A percentile compares a stretch with the other conserved stretches of the same genome.
Conservation (phyloP, 2,329 filamentous ascomycete genomes). For the Onygenales sp. region DNA sequence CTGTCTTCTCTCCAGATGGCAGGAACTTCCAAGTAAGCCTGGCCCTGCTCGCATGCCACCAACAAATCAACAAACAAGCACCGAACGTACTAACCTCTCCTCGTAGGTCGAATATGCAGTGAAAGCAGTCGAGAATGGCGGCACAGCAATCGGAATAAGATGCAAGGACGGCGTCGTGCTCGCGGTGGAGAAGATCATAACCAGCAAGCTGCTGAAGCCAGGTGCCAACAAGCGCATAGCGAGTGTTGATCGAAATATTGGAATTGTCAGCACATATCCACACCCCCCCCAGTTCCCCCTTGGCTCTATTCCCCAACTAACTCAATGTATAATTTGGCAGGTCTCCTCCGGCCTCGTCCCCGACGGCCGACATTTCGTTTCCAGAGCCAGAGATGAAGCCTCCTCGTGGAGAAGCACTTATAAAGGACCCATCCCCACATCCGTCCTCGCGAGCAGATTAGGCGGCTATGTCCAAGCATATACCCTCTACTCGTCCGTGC, state of each 20-base stretch:
- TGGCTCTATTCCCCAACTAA: constrained; percentile 2
- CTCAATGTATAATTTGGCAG: constrained; percentile 35
- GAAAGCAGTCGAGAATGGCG: constrained; percentile 96
- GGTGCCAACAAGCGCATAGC: constrained; percentile 96
- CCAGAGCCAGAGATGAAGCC: constrained; percentile 88
- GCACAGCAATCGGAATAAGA: constrained; percentile 89
- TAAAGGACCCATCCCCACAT: constrained; percentile 85
- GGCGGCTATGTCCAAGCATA: constrained; percentile 95
- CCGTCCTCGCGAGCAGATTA: constrained; percentile 83
- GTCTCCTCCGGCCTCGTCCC: constrained; percentile 90
- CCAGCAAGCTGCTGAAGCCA: constrained; percentile 89
- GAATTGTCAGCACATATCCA: constrained; percentile 58
- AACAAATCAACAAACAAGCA: background rate
- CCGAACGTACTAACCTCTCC: constrained; percentile 9
- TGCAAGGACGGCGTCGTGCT: constrained; percentile 96
- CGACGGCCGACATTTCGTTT: constrained; percentile 90
- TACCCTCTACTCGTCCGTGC: constrained; percentile 92
- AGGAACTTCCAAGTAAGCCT: constrained; percentile 82
- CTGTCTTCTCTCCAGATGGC: constrained; percentile 97
- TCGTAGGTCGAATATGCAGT: constrained; percentile 79
- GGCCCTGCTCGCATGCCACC: background rate
- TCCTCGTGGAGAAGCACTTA: constrained; percentile 84
- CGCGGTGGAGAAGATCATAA: constrained; percentile 91
- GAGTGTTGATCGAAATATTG: constrained; percentile 86
- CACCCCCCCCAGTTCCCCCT: background rate